Evolutionary conservation across 2,329 filamentous ascomycete genomes (phyloP).

Genomic region (Aspergillus versicolor): DNA sequence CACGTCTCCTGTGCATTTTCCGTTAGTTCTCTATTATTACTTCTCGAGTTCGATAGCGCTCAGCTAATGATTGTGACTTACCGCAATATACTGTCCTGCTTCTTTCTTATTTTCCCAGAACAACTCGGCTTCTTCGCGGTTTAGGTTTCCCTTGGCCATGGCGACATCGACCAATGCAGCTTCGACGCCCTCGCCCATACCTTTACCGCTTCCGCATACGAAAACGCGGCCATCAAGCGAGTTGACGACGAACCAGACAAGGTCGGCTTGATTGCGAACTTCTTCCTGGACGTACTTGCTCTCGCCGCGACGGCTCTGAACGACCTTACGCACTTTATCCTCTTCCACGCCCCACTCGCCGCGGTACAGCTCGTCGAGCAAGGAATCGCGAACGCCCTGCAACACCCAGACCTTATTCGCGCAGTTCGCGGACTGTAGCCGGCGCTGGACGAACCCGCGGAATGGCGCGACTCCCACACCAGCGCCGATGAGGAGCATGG

Average conservation of each 20-base stretch:
- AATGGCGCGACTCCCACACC: constrained; percentile 97
- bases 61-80: background rate
- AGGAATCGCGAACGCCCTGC: constrained; percentile 88
- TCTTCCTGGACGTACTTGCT: constrained; percentile 96
- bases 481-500: constrained; percentile 95
- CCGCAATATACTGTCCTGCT: constrained; percentile 88
- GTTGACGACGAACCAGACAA: constrained; percentile 99
- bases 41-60: background rate
- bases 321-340: constrained; percentile 77
- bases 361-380: constrained; percentile 93
- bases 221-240: constrained; percentile 94
- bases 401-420: constrained; percentile 98
- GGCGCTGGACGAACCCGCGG: constrained; percentile 93
- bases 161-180: constrained; percentile 83
- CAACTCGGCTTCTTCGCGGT: constrained; percentile 73
- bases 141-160: constrained; percentile 87
- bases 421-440: constrained; percentile 90
- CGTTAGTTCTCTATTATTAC: background rate
- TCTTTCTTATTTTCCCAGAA: constrained; percentile 94
- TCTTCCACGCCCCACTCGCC: constrained; percentile 96
- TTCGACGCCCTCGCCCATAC: constrained; percentile 97
- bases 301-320: constrained; percentile 72
- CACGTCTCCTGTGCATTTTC: background rate
- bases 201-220: constrained; percentile 90
- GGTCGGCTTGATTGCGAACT: constrained; percentile 82